These are phyloP conservation scores for Aegilops bicornis DNA, from an alignment of 176 grass and related monocot genomes.

Conservation along the genomic window DNA sequence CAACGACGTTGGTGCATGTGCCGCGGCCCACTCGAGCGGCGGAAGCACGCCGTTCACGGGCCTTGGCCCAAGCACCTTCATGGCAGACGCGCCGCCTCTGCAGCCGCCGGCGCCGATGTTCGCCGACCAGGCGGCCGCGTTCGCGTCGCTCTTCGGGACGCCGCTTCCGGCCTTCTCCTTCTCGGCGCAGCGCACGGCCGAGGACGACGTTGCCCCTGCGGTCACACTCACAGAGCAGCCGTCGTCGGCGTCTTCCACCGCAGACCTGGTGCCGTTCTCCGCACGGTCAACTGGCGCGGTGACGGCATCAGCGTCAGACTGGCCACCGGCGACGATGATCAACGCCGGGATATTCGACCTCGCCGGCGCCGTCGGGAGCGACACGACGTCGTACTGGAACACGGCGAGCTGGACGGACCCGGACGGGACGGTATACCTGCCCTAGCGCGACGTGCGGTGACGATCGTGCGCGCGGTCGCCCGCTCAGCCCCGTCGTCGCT, in stretches of 20 bases:
- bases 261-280: neutral
- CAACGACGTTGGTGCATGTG: neutral
- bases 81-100: neutral
- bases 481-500: neutral
- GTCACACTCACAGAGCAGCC: neutral
- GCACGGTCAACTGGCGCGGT: neutral
- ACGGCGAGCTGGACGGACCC: conserved; percentile 24
- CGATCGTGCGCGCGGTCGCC: neutral
- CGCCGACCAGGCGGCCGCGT: conserved; percentile 11
- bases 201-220: neutral
- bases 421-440: conserved; percentile 9
- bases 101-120: conserved; percentile 17
- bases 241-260: neutral
- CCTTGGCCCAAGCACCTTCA: neutral
- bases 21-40: neutral
- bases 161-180: neutral
- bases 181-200: neutral
- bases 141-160: conserved; percentile 7
- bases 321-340: neutral
- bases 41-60: no score
- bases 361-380: neutral
- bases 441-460: neutral
- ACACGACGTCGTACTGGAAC: conserved; percentile 22
- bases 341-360: conserved; percentile 13
- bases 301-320: neutral